Evolutionary conservation across 805 yeast genomes (phyloP), one percentile per base, ranked within the genome.

Genomic region (Candida taoyuanica): DNA sequence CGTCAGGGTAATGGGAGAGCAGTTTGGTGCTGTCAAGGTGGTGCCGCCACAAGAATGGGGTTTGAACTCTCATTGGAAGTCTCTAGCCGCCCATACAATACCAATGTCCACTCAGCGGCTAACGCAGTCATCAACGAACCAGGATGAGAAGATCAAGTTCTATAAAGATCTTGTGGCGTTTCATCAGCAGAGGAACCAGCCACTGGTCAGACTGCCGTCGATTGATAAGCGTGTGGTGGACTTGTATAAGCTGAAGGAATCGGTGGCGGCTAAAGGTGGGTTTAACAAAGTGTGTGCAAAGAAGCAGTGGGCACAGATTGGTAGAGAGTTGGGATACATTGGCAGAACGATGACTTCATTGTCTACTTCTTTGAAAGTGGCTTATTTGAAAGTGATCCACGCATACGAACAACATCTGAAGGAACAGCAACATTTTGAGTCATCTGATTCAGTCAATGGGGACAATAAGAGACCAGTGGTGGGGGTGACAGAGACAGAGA

Each of bases 221-320:
- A 76, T 83, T 20, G 86, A 83, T 49, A 77, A 76, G 47, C 63
- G 83, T 37, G 73, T 79, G 1, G 56, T 85, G 29, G 89, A 85
- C 59, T 62, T 85, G 25, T 84, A 68, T 56, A 65, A 74, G 29
- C 59, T 85, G 28, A 70, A 74, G 48, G 63, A 71, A 27, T 67
- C 76, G 12, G 93, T 85, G 2, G 63, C 70, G 15, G 54, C 73
- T 14, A 65, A 82, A 43, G 93, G 93, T 15, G 94, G 94, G 0
- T 78, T 68, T 53, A 66, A 68, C 9, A 67, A 60, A 9, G 88
- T 85, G n/a, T 73, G 82, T 32, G 59, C 70, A 39, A 72, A 71
- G 39, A 82, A 83, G 51, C 65, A 76, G 32, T 86, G 95, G 96
- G 87, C 87, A 1, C 87, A 83, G 52, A 73, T 86, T 8, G 91